Evolutionary conservation across 306 rosid genomes (phyloP).

Genomic region (Inga laurina): DNA sequence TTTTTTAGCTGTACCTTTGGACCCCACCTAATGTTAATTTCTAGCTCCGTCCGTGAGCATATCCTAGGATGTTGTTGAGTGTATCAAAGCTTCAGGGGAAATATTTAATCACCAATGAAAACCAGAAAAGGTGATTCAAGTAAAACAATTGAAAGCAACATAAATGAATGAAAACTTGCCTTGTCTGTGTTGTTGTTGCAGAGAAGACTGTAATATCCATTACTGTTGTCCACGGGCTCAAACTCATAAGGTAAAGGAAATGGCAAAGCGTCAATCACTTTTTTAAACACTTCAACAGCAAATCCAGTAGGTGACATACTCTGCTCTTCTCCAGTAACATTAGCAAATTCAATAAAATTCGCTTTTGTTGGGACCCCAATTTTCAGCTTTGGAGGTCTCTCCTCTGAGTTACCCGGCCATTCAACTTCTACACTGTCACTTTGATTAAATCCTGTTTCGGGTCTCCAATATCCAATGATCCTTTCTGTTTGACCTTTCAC

Average conservation of each 20-base stretch:
- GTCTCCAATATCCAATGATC: slow-evolving; percentile 40
- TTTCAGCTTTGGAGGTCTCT: background rate
- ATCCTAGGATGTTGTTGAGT: background rate
- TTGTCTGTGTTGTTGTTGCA: background rate
- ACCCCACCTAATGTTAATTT: background rate
- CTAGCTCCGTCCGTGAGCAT: too few relatives aligned
- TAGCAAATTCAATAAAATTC: background rate
- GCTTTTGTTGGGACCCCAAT: background rate
- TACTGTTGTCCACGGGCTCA: background rate
- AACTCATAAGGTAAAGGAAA: background rate
- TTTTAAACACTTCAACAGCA: background rate
- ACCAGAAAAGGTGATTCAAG: background rate
- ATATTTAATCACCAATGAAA: background rate
- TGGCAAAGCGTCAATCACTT: background rate
- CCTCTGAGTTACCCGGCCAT: background rate
- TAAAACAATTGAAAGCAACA: background rate
- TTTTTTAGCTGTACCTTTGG: background rate
- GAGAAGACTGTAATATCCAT: background rate
- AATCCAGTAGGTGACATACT: background rate
- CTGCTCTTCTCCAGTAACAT: background rate
- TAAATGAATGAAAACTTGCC: background rate
- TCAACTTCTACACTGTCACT: background rate
- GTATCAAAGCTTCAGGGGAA: too few relatives aligned
- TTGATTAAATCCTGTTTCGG: slow-evolving; percentile 1
- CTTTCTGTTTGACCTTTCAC: background rate